A percentile compares a stretch with the other conserved stretches of the same genome.
phyloP scores from a whole-genome alignment of 2,329 filamentous ascomycete species.

The Paecilomyces formosus region DNA sequence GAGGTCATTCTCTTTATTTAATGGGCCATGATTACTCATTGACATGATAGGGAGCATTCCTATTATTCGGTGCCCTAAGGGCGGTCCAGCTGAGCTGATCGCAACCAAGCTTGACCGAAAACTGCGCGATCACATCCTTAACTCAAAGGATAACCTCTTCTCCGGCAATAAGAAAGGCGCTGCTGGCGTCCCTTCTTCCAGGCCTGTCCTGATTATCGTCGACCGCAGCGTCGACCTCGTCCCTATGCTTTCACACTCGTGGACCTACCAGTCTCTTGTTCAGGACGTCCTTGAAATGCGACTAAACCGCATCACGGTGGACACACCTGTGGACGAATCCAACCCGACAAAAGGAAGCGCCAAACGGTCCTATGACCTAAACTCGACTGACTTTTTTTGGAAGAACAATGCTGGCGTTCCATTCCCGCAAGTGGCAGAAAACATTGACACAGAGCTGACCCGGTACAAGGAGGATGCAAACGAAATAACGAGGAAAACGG shows the following conservation, averaged over 20 bases:
- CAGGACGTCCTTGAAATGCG: slow-evolving; percentile 71
- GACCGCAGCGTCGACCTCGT: slow-evolving; percentile 94
- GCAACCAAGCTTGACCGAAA: slow-evolving; percentile 91
- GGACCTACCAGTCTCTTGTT: slow-evolving; percentile 81
- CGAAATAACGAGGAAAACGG: slow-evolving; percentile 91
- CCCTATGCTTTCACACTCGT: slow-evolving; percentile 97
- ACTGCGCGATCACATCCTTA: slow-evolving; percentile 89
- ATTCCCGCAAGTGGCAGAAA: slow-evolving; percentile 92
- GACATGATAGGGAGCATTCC: slow-evolving; percentile 66
- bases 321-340: slow-evolving; percentile 70
- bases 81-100: slow-evolving; percentile 88
- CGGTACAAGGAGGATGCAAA: slow-evolving; percentile 93
- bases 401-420: slow-evolving; percentile 81
- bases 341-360: slow-evolving; percentile 66
- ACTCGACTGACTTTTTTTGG: slow-evolving; percentile 93
- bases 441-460: slow-evolving; percentile 87
- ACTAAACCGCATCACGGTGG: slow-evolving; percentile 89
- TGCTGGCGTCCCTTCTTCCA: slow-evolving; percentile 59
- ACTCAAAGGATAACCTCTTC: slow-evolving; percentile 97
- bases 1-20: slow-evolving; percentile 2
- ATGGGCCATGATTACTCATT: not conserved
- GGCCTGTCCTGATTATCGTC: slow-evolving; percentile 86
- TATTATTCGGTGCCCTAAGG: slow-evolving; percentile 89
- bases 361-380: slow-evolving; percentile 87
- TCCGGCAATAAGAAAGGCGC: slow-evolving; percentile 58